Evolutionary conservation across 805 yeast genomes (phyloP).

Genomic region (Wilhelminamyces savonicus): DNA sequence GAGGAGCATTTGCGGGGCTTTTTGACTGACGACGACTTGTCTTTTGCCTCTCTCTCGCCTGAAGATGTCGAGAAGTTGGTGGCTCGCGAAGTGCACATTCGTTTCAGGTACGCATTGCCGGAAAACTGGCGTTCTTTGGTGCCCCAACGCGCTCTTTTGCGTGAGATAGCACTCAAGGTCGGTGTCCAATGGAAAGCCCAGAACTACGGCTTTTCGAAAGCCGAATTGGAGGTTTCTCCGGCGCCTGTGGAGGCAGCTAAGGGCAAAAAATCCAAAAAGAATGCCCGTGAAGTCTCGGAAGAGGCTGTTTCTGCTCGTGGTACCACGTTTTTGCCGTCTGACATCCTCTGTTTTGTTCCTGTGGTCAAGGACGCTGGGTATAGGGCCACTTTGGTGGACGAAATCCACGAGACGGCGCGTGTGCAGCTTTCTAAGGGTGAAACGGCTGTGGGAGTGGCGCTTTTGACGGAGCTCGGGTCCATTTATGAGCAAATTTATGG

Average conservation of each 20-base stretch:
- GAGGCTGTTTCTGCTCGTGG: slow-evolving; percentile 5
- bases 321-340: slow-evolving; percentile 51
- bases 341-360: slow-evolving; percentile 67
- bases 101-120: slow-evolving; percentile 60
- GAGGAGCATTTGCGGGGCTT: slow-evolving; percentile 37
- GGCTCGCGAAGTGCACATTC: slow-evolving; percentile 44
- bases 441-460: slow-evolving; percentile 50
- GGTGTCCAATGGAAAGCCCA: slow-evolving; percentile 80
- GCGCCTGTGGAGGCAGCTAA: slow-evolving; percentile 13
- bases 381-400: slow-evolving; percentile 64
- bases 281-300: slow-evolving; percentile 6
- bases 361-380: slow-evolving; percentile 65
- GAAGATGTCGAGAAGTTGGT: slow-evolving; percentile 39
- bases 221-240: slow-evolving; percentile 30
- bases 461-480: slow-evolving; percentile 63
- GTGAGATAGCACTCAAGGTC: slow-evolving; percentile 67
- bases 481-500: slow-evolving; percentile 84
- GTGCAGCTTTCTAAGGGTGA: slow-evolving; percentile 32
- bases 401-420: slow-evolving; percentile 64
- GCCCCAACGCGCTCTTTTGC: slow-evolving; percentile 43
- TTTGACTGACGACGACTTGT: slow-evolving; percentile 34
- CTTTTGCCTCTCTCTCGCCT: slow-evolving; percentile 43
- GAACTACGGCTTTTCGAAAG: slow-evolving; percentile 43
- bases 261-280: slow-evolving; percentile 25
- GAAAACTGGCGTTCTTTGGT: slow-evolving; percentile 39